Evolutionary conservation across 257 asterid genomes (phyloP), one percentile per base, ranked within the genome.

Genomic region (Primulina huaijiensis): DNA sequence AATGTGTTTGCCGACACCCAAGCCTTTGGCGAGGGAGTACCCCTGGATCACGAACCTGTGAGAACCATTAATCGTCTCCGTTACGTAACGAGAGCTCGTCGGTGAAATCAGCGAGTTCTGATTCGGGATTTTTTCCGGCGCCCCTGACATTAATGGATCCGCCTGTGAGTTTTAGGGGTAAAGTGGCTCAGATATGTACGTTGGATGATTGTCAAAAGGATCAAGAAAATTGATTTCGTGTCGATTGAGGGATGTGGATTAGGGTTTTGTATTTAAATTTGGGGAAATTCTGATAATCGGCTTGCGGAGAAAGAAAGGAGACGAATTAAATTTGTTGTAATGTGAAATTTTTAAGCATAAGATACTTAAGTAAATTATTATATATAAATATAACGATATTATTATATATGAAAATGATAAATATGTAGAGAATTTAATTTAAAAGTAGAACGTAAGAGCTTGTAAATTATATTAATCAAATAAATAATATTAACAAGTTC

Each of bases 21-120:
- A 43, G 7, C 61, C 61, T 31, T 53, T 67, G 43, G n/a, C 43
- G n/a, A 23, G 61, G 43, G 61, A 27, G 50, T 67, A 67, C 0
- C 97, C 97, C 77, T 86, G 90, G 80, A 90, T 90, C 70, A 80
- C 86, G 71, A 90, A 90, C 20, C 72, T 81, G 79, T 90, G 97
- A 38, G 97, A 90, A 14, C 95, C 93, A 64, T 85, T 90, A 12
- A 88, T 79, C 57, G 97, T 90, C 77, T 84, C 88, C 20, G 91
- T 90, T 31, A 90, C 85, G 56, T 88, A 90, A 7, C 85, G 81
- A 8, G 96, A 88, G 80, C 87, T 86, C 65, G 95, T 86, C 67
- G 90, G 91, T 0, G 86, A 79, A 50, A 74, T 62, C 58, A 82
- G 64, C 29, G 67, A 69, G 56, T 62, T 76, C 70, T 60, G 83